phyloP scores from a whole-genome alignment of 1,139 yeast species.

The Yamadazyma blattariae region DNA sequence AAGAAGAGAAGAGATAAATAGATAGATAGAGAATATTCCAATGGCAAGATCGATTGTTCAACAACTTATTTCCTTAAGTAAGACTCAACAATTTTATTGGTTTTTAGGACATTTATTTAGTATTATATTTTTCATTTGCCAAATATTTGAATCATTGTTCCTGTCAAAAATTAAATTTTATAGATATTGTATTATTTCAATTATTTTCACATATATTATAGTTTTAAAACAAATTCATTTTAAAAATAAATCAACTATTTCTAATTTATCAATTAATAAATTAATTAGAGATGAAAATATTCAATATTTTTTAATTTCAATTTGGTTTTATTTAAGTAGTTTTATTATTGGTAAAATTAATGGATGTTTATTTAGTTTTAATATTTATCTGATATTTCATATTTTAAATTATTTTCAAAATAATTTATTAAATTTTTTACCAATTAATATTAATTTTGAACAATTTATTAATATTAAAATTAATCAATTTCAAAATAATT shows the following conservation, averaged over 20 bases:
- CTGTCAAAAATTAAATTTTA: constrained; percentile 31
- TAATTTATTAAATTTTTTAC: constrained; percentile 21
- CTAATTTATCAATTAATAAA: constrained; percentile 20
- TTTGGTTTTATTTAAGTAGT: constrained; percentile 31
- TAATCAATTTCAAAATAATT: constrained; percentile 32
- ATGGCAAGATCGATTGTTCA: constrained; percentile 6
- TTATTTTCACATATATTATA: constrained; percentile 44
- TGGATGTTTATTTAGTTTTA: constrained; percentile 50
- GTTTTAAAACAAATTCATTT: constrained; percentile 48
- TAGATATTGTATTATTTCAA: constrained; percentile 36
- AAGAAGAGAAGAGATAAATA: too few species aligned
- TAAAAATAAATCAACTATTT: constrained; percentile 22
- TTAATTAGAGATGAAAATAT: constrained; percentile 45
- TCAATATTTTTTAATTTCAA: constrained; percentile 46
- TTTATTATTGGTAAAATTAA: constrained; percentile 28
- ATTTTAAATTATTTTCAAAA: constrained; percentile 47
- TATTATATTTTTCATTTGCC: constrained; percentile 30
- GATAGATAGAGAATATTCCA: too few species aligned
- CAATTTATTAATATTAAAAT: constrained; percentile 24
- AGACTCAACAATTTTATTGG: constrained; percentile 53
- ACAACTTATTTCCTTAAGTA: constrained; percentile 17
- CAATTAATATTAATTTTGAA: constrained; percentile 18
- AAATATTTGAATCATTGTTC: constrained; percentile 32
- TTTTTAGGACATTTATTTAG: constrained; percentile 47
- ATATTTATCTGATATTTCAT: constrained; percentile 59